These are phyloP conservation scores for Daldinia childiae DNA, from an alignment of 495 filamentous ascomycete species.

Conservation along the genomic window DNA sequence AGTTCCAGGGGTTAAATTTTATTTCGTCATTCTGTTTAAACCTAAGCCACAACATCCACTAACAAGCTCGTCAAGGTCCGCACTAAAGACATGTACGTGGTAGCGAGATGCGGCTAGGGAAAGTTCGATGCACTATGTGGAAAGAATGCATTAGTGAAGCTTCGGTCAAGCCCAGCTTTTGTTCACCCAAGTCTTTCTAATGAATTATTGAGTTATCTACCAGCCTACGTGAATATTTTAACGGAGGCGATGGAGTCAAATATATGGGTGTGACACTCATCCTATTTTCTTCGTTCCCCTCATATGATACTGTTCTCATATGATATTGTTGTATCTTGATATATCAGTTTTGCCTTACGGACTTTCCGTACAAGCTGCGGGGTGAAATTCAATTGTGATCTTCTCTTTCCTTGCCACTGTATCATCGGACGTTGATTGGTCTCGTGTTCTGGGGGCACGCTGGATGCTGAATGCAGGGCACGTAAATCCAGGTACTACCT, in stretches of 20 bases:
- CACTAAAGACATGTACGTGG: constrained; percentile 4
- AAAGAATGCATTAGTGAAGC: constrained; percentile 19
- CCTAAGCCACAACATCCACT: constrained; percentile 12
- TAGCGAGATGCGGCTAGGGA: constrained; percentile 16
- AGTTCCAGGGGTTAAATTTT: constrained; percentile 22
- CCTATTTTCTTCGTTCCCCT: not conserved
- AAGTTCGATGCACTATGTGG: constrained; percentile 11
- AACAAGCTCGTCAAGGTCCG: constrained; percentile 11
- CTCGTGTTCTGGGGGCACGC: constrained; percentile 12
- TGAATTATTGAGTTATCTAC: not conserved
- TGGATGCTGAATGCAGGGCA: not conserved
- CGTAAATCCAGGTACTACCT: not conserved
- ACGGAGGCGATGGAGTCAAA: not conserved
- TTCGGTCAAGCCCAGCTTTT: constrained; percentile 3
- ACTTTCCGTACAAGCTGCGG: no score
- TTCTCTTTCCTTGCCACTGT: constrained; percentile 28
- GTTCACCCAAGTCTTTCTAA: not conserved
- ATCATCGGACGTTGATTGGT: constrained; percentile 10
- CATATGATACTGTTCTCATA: no score
- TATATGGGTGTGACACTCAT: not conserved
- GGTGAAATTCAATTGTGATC: constrained; percentile 33
- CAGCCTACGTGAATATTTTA: not conserved
- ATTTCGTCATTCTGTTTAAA: constrained; percentile 38
- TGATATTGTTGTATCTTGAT: no score
- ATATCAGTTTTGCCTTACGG: no score